Percentiles rank a stretch among this genome's conserved stretches.
phyloP scores from a whole-genome alignment of 805 yeast species.

The Maudiozyma pseudohumilis region DNA sequence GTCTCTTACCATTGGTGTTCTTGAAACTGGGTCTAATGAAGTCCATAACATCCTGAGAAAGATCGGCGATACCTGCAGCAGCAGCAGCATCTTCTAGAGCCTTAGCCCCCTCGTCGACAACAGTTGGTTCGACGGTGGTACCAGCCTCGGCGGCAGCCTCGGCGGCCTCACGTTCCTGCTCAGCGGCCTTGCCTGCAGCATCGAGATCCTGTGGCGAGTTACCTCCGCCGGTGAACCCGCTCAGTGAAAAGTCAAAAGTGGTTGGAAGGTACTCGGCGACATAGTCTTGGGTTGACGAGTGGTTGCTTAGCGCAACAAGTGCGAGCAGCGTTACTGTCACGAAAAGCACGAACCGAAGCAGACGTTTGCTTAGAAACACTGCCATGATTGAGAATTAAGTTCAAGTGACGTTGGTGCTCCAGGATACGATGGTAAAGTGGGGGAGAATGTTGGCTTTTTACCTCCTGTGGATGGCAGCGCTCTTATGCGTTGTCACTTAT shows the following conservation, averaged over 20 bases:
- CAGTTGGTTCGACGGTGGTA: neutral
- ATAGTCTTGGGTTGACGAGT: constrained; percentile 3
- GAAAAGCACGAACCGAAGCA: constrained; percentile 12
- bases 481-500: no score
- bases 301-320: constrained; percentile 7
- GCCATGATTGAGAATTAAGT: constrained; percentile 13
- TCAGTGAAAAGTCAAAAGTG: constrained; percentile 3
- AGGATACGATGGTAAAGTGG: no score
- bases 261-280: constrained; percentile 4
- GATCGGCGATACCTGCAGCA: constrained; percentile 1
- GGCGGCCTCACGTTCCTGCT: constrained; percentile 6
- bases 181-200: constrained; percentile 6
- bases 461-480: no score
- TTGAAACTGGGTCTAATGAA: constrained; percentile 14
- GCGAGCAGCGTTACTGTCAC: constrained; percentile 9
- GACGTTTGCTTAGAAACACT: constrained; percentile 17
- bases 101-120: constrained; percentile 3
- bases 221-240: neutral
- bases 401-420: no score
- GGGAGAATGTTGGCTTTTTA: no score
- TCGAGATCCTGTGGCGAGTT: neutral
- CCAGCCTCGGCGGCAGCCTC: constrained; percentile 1
- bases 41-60: constrained; percentile 6
- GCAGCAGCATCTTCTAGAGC: constrained; percentile 11
- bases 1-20: constrained; percentile 15